A percentile compares a stretch with the other conserved stretches of the same genome.
Evolutionary conservation across 1,284 basidiomycete species (phyloP).

Genomic region (Ganoderma leucocontextum): DNA sequence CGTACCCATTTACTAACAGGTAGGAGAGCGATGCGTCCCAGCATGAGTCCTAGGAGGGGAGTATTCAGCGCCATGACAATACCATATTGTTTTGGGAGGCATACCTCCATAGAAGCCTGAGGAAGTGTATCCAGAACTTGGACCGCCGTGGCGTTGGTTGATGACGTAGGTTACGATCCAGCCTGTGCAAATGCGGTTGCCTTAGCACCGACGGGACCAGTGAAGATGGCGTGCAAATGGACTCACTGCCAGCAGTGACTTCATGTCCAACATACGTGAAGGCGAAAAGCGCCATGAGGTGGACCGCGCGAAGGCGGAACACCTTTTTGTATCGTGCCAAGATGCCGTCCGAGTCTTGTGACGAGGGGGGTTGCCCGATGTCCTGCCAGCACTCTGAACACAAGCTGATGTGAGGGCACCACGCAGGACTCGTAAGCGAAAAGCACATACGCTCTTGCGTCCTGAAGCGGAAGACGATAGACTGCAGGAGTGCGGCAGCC

Average conservation of each 20-base stretch:
- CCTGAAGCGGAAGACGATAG: conserved; percentile 59
- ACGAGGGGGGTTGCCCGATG: conserved; percentile 39
- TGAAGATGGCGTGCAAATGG: background rate
- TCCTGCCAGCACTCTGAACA: conserved; percentile 42
- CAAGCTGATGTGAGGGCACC: background rate
- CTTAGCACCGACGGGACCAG: background rate
- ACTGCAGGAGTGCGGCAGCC: conserved; percentile 52
- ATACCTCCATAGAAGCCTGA: conserved; percentile 58
- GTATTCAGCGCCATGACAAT: no score
- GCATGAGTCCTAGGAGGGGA: conserved; percentile 45
- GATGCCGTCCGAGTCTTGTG: conserved; percentile 30
- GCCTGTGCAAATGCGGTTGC: conserved; percentile 38
- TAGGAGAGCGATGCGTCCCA: conserved; percentile 53
- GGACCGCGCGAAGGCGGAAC: conserved; percentile 45
- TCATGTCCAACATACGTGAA: conserved; percentile 56
- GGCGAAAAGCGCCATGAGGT: conserved; percentile 52
- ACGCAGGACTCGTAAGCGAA: no score
- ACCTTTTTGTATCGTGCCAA: conserved; percentile 47
- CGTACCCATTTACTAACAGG: conserved; percentile 56
- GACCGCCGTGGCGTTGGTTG: conserved; percentile 51
- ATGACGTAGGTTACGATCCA: conserved; percentile 62
- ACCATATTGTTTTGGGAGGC: background rate
- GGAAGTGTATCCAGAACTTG: conserved; percentile 56
- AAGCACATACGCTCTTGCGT: conserved; percentile 57
- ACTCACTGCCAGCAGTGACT: conserved; percentile 53